Percentiles rank a stretch among this genome's conserved stretches.
These are phyloP conservation scores for Plasmopara halstedii DNA, from an alignment of 352 stramenopile species.

Conservation along the genomic window DNA sequence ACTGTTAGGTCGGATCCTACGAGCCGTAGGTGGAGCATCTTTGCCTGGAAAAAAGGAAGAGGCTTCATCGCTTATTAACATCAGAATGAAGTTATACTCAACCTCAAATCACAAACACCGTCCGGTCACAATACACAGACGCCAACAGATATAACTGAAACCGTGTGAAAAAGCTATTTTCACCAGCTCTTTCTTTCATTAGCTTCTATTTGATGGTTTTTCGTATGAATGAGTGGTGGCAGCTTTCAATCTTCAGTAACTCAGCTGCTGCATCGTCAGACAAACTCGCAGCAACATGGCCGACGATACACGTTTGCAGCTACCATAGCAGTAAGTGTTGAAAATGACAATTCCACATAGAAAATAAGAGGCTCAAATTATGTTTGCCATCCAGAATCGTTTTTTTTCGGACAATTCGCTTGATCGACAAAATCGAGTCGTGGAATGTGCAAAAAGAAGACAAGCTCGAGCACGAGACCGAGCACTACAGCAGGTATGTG, in stretches of 20 bases:
- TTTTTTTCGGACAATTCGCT: conserved; percentile 75
- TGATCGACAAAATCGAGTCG: conserved; percentile 35
- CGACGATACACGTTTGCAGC: conserved; percentile 27
- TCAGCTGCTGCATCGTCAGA: conserved; percentile 31
- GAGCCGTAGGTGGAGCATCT: conserved; percentile 6
- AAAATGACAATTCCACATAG: not conserved
- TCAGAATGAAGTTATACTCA: conserved; percentile 22
- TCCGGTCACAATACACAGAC: too few relatives aligned
- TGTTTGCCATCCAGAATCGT: conserved; percentile 30
- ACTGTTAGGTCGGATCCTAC: conserved; percentile 6
- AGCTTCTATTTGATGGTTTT: not conserved
- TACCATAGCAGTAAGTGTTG: conserved; percentile 25
- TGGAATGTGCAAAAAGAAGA: conserved; percentile 49
- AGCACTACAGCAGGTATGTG: conserved; percentile 39
- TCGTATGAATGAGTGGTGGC: conserved; percentile 16
- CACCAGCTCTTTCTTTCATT: not conserved
- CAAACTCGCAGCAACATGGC: conserved; percentile 23
- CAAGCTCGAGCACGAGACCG: conserved; percentile 45
- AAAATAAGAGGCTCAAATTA: not conserved
- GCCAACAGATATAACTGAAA: conserved; percentile 4
- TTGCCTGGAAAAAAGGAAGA: conserved; percentile 3
- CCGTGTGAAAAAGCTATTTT: not conserved
- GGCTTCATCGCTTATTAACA: conserved; percentile 17
- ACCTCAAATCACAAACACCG: conserved; percentile 16
- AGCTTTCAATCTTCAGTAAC: conserved; percentile 22